Base-by-base conservation (phyloP, 2,329 filamentous ascomycete species). In the Neonectria faginata region DNA sequence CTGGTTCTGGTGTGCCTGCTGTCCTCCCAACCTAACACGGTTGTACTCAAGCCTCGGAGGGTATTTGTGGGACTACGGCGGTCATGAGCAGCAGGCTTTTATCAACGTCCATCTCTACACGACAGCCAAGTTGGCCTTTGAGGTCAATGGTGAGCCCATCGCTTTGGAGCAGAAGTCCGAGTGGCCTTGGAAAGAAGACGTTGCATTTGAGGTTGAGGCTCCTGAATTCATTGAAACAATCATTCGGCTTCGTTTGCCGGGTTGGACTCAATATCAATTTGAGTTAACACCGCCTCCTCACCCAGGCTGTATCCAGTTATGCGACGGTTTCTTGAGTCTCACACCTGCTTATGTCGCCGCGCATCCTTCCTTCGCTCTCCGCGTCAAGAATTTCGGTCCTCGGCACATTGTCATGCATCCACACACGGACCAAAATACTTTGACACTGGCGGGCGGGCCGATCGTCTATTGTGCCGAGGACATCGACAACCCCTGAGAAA, bases 401-500 rank as follows among this genome's bases (percentile, higher is more conserved):
- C 79, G 84, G 33, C 82, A 83, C 55, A 68, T 88, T 3, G 74
- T 81, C 2, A 85, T 87, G 0, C 85, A 89, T 68, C 86, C 86
- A 0, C 84, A 85, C 67, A 85, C 86, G 0, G 84, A 84, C 67
- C 85, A 88, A 69, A 76, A 82, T n/a, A 86, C 84, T 2, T 67
- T 87, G 42, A 80, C 83, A 1, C 73, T 89, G 7, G 85, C 83
- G 2, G 81, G 87, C 3, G 88, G 88, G 0, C 88, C 87, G 0
- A 71, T 90, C 5, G 78, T 89, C 5, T 90, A 89, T 73, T 90
- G 87, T 63, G 81, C 85, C 5, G 88, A 90, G 70, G 87, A 89
- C 60, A 70, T 80, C 7, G 87, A 89, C 69, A 88, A 89, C 60
- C 36, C 76, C 1, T 88, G 85, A 84, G 86, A 85, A 54, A 69